Conservation (phyloP, 2,329 filamentous ascomycete species). For the Pseudodiploospora longispora region DNA sequence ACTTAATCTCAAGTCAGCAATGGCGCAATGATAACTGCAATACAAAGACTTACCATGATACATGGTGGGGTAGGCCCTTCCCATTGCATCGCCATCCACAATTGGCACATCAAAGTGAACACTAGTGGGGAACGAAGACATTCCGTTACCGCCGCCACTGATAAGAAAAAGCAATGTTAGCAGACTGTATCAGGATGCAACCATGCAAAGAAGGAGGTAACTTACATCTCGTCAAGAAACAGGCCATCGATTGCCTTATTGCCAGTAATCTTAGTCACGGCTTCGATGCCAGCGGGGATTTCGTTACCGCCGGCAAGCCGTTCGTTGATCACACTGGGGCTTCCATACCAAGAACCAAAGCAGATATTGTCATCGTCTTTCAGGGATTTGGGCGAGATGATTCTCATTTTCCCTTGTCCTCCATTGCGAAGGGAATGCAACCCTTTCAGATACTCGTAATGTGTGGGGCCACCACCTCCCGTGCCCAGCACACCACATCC, state of each 20-base stretch:
- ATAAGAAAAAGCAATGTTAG: neutral
- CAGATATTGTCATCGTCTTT: conserved; percentile 31
- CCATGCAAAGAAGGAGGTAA: neutral
- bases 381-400: conserved; percentile 29
- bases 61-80: conserved; percentile 30
- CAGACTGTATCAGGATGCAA: no score
- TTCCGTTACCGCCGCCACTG: conserved; percentile 31
- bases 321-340: conserved; percentile 32
- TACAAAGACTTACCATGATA: conserved; percentile 19
- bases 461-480: conserved; percentile 27
- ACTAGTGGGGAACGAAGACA: conserved; percentile 24
- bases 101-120: conserved; percentile 28
- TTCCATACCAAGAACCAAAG: conserved; percentile 38
- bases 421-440: conserved; percentile 28
- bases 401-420: conserved; percentile 26
- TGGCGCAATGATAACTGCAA: no score
- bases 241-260: conserved; percentile 25
- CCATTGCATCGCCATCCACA: conserved; percentile 31
- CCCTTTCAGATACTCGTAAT: conserved; percentile 37
- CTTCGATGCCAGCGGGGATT: conserved; percentile 28
- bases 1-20: conserved; percentile 13
- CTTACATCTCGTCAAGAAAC: conserved; percentile 31
- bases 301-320: conserved; percentile 27
- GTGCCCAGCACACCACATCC: conserved; percentile 30
- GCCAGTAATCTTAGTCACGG: conserved; percentile 23